Base-by-base conservation (phyloP, 768 basidiomycete species). In the Termitomyces sp. region DNA sequence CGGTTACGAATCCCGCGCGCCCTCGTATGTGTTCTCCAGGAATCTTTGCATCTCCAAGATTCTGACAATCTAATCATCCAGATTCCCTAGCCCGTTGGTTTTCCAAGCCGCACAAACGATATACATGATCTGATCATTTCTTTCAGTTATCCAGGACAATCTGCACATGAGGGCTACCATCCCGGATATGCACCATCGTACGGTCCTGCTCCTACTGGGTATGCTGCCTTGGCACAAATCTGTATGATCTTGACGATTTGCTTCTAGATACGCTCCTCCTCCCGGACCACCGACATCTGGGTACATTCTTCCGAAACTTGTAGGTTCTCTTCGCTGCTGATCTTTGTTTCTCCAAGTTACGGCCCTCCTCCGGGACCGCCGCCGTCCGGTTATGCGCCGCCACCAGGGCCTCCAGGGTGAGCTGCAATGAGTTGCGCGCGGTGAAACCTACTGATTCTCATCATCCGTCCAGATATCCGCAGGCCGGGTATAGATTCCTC, bases 151-250 rank as follows among this genome's bases (percentile, higher is more conserved):
- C 38, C 51, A 10, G 59, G 61, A 49, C 36, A 49, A 33, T 30
- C 53, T 32, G 28, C 43, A 5, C n/a, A 30, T 14, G 33, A 28
- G 28, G 47, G 74, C 6, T 75, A 74, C 59, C 73, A 67, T 61
- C 73, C 76, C 14, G 69, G 74, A n/a, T 80, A 80, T 59, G 66
- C 73, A 14, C 75, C 78, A 28, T 69, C 74, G 8, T 73, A 71
- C 52, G 64, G 61, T 0, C 45, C 68, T 35, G 66, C 65, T 36
- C 65, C 65, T 32, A 22, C 59, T 38, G 61, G 64, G 61, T 61
- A 54, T 46, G 64, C n/a, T 38, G 16, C 32, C 8, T 35, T n/a
- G 12, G 44, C 20, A 35, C 28, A 12, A 46, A 6, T n/a, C 33
- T 48, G 14, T 3, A 33, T 6, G 46, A 26, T 33, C 24, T 48